phyloP scores from a whole-genome alignment of 129 eudicot species.

The Saussurea involucrata region DNA sequence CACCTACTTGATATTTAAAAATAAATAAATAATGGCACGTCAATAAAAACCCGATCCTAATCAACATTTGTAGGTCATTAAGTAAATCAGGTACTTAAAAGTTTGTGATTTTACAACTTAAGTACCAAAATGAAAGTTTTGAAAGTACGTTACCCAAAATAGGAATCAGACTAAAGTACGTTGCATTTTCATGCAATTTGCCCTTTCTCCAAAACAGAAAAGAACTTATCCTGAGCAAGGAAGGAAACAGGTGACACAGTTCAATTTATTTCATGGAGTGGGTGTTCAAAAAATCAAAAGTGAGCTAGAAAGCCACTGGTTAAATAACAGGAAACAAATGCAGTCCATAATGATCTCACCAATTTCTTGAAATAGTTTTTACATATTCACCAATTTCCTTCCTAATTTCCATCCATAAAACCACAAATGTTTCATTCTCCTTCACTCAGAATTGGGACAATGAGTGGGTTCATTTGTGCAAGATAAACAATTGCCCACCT shows the following conservation, averaged over 20 bases:
- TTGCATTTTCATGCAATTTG: no score
- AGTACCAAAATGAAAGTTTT: no score
- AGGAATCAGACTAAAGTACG: no score
- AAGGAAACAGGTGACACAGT: background rate
- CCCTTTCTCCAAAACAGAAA: background rate
- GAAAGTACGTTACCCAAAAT: no score
- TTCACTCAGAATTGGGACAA: slow-evolving; percentile 61
- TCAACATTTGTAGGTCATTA: no score
- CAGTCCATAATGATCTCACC: background rate
- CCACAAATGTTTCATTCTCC: slow-evolving; percentile 30
- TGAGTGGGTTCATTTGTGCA: slow-evolving; percentile 70
- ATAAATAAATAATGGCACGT: no score
- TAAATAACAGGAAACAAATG: background rate
- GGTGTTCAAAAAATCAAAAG: slow-evolving; percentile 1
- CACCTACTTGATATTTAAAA: no score
- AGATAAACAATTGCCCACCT: slow-evolving; percentile 87
- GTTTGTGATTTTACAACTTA: no score
- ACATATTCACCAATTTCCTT: slow-evolving; percentile 1
- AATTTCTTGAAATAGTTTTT: background rate
- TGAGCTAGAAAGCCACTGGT: slow-evolving; percentile 4
- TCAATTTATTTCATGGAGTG: slow-evolving; percentile 3
- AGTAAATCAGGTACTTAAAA: no score
- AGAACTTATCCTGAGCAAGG: background rate
- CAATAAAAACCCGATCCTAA: no score
- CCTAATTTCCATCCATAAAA: background rate